A percentile compares a stretch with the other conserved stretches of the same genome.
phyloP scores from a whole-genome alignment of 306 rosid species.

The Morella rubra region DNA sequence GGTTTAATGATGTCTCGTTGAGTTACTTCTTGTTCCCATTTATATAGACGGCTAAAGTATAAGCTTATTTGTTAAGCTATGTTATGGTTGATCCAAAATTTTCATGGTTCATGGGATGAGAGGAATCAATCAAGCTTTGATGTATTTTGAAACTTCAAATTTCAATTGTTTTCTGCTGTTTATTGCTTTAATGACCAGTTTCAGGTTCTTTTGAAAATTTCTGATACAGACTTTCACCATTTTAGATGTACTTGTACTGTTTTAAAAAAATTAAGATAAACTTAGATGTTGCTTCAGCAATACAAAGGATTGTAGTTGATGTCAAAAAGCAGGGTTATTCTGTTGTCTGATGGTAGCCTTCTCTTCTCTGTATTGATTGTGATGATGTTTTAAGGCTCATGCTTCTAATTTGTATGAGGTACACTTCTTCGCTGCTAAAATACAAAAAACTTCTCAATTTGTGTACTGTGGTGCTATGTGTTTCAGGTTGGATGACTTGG shows the following conservation, averaged over 20 bases:
- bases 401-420: conserved; percentile 13
- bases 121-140: neutral
- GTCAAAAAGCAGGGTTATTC: neutral
- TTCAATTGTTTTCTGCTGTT: neutral
- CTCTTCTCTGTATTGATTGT: conserved; percentile 18
- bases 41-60: neutral
- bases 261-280: neutral
- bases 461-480: conserved; percentile 22
- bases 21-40: neutral
- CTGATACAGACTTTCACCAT: neutral
- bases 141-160: neutral
- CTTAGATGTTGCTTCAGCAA: neutral
- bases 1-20: neutral
- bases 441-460: conserved; percentile 22
- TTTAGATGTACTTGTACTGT: neutral
- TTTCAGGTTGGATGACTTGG: conserved; percentile 82
- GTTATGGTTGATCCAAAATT: neutral
- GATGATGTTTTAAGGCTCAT: conserved; percentile 21
- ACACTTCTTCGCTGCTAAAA: conserved; percentile 17
- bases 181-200: neutral
- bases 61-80: neutral
- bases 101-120: neutral
- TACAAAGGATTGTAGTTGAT: neutral
- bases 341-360: neutral
- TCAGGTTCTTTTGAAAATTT: neutral